Conservation (phyloP, 306 rosid genomes). For the Glycyrrhiza uralensis region DNA sequence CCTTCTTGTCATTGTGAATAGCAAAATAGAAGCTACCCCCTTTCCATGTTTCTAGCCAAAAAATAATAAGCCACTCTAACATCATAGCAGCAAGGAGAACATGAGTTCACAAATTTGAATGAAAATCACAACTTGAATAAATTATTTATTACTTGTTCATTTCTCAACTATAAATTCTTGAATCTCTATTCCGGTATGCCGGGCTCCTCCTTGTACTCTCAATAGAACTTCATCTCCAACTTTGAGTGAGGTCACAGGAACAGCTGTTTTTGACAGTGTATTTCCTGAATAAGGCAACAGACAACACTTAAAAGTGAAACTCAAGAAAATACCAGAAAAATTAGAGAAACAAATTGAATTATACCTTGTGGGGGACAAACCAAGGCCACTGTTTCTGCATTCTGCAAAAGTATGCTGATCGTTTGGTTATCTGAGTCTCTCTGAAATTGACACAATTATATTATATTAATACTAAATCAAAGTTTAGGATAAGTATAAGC, state of each 20-base stretch:
- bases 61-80: slow-evolving; percentile 3
- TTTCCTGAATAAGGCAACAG: slow-evolving; percentile 38
- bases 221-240: slow-evolving; percentile 70
- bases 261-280: slow-evolving; percentile 34
- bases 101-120: slow-evolving; percentile 26
- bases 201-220: slow-evolving; percentile 84
- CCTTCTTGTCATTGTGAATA: neutral
- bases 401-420: slow-evolving; percentile 68
- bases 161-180: slow-evolving; percentile 91
- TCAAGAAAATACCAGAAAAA: neutral
- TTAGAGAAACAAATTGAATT: neutral
- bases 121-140: neutral
- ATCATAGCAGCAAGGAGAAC: slow-evolving; percentile 11
- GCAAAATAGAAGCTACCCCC: neutral
- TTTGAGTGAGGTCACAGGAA: slow-evolving; percentile 76
- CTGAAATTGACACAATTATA: no score
- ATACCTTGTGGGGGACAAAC: slow-evolving; percentile 66
- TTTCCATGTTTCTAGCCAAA: no score
- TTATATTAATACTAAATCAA: neutral
- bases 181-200: slow-evolving; percentile 93
- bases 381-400: slow-evolving; percentile 87
- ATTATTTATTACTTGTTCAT: slow-evolving; percentile 28
- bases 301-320: slow-evolving; percentile 3
- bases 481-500: neutral
- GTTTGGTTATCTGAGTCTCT: slow-evolving; percentile 50